Evolutionary conservation across 352 stramenopile genomes (phyloP).

Genomic region (Pythium dissimile): DNA sequence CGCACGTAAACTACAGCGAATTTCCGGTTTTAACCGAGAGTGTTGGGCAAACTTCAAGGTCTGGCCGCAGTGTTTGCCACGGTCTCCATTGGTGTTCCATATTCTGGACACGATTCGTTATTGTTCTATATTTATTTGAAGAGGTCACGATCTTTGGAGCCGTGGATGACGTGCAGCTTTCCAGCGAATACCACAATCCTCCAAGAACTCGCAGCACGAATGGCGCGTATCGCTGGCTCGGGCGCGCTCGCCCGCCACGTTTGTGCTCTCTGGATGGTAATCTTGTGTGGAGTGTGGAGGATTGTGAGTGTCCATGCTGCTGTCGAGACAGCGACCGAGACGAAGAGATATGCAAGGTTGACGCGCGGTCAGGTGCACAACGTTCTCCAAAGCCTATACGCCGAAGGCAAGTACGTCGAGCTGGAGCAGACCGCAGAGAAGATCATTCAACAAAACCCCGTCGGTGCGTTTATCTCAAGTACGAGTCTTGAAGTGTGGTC

Average conservation of each 20-base stretch:
- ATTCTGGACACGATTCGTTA: too few species aligned
- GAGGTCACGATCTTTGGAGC: constrained; percentile 8
- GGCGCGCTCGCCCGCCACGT: neutral
- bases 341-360: constrained; percentile 11
- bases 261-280: too few species aligned
- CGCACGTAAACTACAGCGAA: constrained; percentile 3
- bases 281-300: neutral
- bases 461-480: constrained; percentile 27
- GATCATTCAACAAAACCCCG: constrained; percentile 39
- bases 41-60: neutral
- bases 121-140: constrained; percentile 7
- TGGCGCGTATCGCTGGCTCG: too few species aligned
- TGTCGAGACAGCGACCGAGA: neutral
- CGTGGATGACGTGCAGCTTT: constrained; percentile 1
- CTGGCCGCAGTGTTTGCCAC: neutral
- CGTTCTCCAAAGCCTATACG: constrained; percentile 36
- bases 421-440: constrained; percentile 35
- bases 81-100: too few species aligned
- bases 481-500: too few species aligned
- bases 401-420: constrained; percentile 39
- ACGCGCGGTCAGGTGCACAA: constrained; percentile 28
- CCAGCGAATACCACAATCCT: constrained; percentile 4
- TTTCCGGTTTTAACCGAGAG: neutral
- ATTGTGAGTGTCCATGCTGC: neutral
- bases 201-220: too few species aligned